These are phyloP conservation scores for Teunomyces stri DNA, from an alignment of 805 yeast species.

Conservation along the genomic window DNA sequence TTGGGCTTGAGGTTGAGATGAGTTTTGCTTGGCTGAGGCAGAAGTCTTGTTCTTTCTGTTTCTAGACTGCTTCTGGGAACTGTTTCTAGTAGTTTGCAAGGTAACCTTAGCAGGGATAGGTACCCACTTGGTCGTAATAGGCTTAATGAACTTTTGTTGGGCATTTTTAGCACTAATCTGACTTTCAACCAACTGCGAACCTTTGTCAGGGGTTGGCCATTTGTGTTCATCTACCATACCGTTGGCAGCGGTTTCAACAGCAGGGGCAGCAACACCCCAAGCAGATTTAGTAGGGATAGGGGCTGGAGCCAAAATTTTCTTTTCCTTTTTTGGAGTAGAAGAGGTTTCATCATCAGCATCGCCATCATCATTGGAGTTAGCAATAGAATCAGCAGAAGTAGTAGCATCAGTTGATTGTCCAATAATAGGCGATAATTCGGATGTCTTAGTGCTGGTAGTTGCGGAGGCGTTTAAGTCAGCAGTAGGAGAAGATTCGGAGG, in stretches of 20 bases:
- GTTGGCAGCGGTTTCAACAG: slow-evolving; percentile 9
- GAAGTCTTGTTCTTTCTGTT: slow-evolving; percentile 29
- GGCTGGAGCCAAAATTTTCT: slow-evolving; percentile 43
- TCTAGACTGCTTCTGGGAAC: slow-evolving; percentile 19
- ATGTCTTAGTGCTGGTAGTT: slow-evolving; percentile 7
- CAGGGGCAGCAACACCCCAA: slow-evolving; percentile 33
- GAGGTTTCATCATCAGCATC: slow-evolving; percentile 8
- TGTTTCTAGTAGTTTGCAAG: slow-evolving; percentile 35
- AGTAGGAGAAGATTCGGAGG: slow-evolving; percentile 5
- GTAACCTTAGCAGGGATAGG: slow-evolving; percentile 44
- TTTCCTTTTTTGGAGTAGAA: slow-evolving; percentile 19
- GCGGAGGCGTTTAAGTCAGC: slow-evolving; percentile 6
- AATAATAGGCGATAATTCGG: slow-evolving; percentile 2
- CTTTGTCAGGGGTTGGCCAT: slow-evolving; percentile 43
- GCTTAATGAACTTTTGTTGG: slow-evolving; percentile 38
- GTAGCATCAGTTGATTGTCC: slow-evolving; percentile 7
- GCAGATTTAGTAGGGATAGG: slow-evolving; percentile 45
- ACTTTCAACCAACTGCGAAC: slow-evolving; percentile 15
- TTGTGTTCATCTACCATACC: slow-evolving; percentile 38
- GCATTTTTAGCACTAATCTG: slow-evolving; percentile 11
- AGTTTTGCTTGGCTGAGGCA: slow-evolving; percentile 16
- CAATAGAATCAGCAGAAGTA: slow-evolving; percentile 5
- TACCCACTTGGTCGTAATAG: slow-evolving; percentile 44
- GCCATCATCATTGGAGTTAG: slow-evolving; percentile 10
- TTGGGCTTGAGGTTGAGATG: not conserved